Evolutionary conservation across 2,329 filamentous ascomycete genomes (phyloP).

Genomic region (Ceratocystis cacaofunesta): DNA sequence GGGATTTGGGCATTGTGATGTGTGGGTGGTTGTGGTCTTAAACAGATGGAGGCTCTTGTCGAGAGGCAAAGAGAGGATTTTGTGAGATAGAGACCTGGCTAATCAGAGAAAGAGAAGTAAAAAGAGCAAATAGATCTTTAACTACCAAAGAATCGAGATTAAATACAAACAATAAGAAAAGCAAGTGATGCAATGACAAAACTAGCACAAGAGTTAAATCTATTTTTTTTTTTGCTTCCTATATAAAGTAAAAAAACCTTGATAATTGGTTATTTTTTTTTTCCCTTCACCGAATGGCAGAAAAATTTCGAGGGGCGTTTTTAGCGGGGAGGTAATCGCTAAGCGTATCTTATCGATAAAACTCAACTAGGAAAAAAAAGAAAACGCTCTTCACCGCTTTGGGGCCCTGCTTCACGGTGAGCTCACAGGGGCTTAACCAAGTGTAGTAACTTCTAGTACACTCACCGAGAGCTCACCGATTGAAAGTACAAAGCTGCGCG

Average conservation of each 20-base stretch:
- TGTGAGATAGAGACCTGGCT: neutral
- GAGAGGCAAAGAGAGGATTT: neutral
- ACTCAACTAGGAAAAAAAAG: neutral
- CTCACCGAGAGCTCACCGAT: neutral
- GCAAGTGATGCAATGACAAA: neutral
- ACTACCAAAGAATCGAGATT: neutral
- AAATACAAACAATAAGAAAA: neutral
- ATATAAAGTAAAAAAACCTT: constrained; percentile 7
- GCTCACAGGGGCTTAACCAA: too few species aligned
- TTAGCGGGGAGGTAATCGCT: constrained; percentile 13
- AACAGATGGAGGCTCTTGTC: neutral
- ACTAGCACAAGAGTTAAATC: neutral
- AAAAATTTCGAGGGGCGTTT: constrained; percentile 13
- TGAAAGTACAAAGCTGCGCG: too few species aligned
- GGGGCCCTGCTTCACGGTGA: neutral
- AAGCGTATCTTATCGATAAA: constrained; percentile 13
- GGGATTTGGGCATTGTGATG: constrained; percentile 79
- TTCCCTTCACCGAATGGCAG: constrained; percentile 5
- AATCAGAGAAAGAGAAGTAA: neutral
- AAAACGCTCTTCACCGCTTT: constrained; percentile 8
- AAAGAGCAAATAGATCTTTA: neutral
- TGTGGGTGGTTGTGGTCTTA: constrained; percentile 3
- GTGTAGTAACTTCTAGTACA: neutral
- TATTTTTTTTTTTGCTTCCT: neutral
- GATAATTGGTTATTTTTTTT: neutral